Conservation (phyloP, 345 rosid species). For the Litchi chinensis region DNA sequence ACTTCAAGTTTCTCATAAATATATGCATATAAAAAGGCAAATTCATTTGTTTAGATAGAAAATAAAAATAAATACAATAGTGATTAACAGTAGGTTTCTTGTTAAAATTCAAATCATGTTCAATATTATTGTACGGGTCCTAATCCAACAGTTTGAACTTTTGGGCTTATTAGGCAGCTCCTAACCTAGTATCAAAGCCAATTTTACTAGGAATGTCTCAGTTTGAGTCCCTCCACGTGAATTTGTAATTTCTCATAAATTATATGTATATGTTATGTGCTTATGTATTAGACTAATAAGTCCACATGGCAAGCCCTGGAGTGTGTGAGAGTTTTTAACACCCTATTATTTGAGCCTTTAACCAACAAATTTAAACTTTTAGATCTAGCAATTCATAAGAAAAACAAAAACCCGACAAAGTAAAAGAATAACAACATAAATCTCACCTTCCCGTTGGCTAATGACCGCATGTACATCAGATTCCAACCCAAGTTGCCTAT, state of each 20-base stretch:
- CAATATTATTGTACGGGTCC: not conserved
- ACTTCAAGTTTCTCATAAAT: not conserved
- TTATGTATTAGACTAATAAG: not conserved
- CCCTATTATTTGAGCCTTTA: not conserved
- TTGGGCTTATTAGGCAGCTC: not conserved
- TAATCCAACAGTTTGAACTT: not conserved
- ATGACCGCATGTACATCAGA: constrained; percentile 70
- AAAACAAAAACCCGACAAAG: not conserved
- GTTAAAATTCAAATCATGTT: not conserved
- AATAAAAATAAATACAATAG: not conserved
- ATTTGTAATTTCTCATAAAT: not conserved
- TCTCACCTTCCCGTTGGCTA: constrained; percentile 91
- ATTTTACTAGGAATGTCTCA: not conserved
- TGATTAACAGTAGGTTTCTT: not conserved
- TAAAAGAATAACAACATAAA: not conserved
- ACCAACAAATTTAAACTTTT: not conserved
- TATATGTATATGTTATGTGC: too few relatives aligned
- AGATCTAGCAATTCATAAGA: not conserved
- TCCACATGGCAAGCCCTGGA: not conserved
- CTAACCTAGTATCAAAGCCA: not conserved
- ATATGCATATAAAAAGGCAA: not conserved
- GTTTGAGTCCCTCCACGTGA: not conserved
- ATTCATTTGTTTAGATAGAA: not conserved
- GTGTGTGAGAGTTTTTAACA: not conserved
- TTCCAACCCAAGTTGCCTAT: constrained; percentile 64